Percentiles rank a stretch among this genome's conserved stretches.
phyloP scores from a whole-genome alignment of 2,329 filamentous ascomycete genomes.

The Leptographium radiaticola region DNA sequence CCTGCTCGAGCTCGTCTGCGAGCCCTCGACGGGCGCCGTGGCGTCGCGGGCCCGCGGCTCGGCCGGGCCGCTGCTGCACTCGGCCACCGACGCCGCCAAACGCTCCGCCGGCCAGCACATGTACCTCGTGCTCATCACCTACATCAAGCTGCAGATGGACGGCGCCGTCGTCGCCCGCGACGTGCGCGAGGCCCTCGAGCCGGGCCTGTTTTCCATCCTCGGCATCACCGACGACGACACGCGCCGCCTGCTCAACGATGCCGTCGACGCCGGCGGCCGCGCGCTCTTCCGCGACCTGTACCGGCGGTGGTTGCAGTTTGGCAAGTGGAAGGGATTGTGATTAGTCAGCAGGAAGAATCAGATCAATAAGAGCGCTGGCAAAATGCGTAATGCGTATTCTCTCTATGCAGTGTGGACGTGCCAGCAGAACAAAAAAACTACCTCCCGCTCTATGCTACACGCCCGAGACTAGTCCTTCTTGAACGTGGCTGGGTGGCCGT shows the following conservation, averaged over 20 bases:
- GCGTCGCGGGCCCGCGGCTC: slow-evolving; percentile 14
- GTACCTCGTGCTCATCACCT: slow-evolving; percentile 45
- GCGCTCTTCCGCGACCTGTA: slow-evolving; percentile 46
- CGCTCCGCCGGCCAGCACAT: slow-evolving; percentile 48
- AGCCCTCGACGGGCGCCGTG: slow-evolving; percentile 43
- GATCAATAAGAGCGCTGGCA: too few species aligned
- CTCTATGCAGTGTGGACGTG: too few species aligned
- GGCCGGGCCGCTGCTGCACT: slow-evolving; percentile 29
- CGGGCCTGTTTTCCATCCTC: slow-evolving; percentile 45
- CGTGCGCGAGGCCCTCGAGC: slow-evolving; percentile 42
- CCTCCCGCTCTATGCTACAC: too few species aligned
- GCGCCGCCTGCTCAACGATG: slow-evolving; percentile 44
- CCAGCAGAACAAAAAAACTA: too few species aligned
- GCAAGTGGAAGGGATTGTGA: slow-evolving; percentile 49
- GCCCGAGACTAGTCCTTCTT: slow-evolving; percentile 11
- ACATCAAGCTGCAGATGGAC: slow-evolving; percentile 49
- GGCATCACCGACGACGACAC: slow-evolving; percentile 42
- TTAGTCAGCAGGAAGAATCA: too few species aligned
- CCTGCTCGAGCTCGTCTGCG: slow-evolving; percentile 24
- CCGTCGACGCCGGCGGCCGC: slow-evolving; percentile 44
- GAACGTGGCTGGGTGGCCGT: slow-evolving; percentile 44
- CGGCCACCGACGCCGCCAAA: slow-evolving; percentile 47
- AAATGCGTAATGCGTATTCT: too few species aligned
- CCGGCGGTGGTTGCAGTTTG: slow-evolving; percentile 47
- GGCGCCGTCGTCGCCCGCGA: slow-evolving; percentile 28